Percentiles rank a stretch among this genome's conserved stretches.
phyloP scores from a whole-genome alignment of 371 early-diverging fungal genomes.

The Mucor lusitanicus region DNA sequence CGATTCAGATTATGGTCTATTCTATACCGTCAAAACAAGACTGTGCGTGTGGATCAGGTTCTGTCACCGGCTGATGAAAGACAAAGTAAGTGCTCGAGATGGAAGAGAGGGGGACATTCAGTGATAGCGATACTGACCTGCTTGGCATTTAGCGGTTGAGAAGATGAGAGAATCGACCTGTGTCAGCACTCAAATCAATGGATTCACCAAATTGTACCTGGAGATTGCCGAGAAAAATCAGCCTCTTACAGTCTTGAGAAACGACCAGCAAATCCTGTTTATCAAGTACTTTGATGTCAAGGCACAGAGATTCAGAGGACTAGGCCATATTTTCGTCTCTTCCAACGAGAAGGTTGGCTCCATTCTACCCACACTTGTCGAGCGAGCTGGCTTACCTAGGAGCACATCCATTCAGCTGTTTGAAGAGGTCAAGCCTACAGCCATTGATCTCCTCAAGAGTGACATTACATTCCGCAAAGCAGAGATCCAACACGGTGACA shows the following conservation, averaged over 20 bases:
- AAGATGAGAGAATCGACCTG: constrained; percentile 30
- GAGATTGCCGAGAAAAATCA: constrained; percentile 33
- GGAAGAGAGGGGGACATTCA: not conserved
- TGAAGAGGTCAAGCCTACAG: constrained; percentile 80
- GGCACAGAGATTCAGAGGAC: constrained; percentile 61
- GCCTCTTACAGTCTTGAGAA: constrained; percentile 32
- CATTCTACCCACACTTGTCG: constrained; percentile 50
- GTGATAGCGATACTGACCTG: not conserved
- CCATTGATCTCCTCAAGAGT: constrained; percentile 70
- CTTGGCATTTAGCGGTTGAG: constrained; percentile 26
- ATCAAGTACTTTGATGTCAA: constrained; percentile 85
- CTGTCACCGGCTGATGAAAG: constrained; percentile 46
- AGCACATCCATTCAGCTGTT: constrained; percentile 20
- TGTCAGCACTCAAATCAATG: constrained; percentile 13
- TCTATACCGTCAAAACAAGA: constrained; percentile 82
- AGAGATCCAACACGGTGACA: constrained; percentile 87
- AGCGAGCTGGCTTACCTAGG: constrained; percentile 18
- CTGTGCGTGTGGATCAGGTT: constrained; percentile 77
- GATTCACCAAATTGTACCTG: constrained; percentile 41
- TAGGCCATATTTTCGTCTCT: constrained; percentile 68
- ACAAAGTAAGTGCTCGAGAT: constrained; percentile 46
- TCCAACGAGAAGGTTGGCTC: constrained; percentile 63
- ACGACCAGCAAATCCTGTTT: constrained; percentile 64
- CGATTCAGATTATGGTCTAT: constrained; percentile 85
- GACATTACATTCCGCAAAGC: constrained; percentile 63